Evolutionary conservation across 2,329 filamentous ascomycete species (phyloP), one percentile per base, ranked within the genome.

Genomic region (Sordariomycetes sp.): DNA sequence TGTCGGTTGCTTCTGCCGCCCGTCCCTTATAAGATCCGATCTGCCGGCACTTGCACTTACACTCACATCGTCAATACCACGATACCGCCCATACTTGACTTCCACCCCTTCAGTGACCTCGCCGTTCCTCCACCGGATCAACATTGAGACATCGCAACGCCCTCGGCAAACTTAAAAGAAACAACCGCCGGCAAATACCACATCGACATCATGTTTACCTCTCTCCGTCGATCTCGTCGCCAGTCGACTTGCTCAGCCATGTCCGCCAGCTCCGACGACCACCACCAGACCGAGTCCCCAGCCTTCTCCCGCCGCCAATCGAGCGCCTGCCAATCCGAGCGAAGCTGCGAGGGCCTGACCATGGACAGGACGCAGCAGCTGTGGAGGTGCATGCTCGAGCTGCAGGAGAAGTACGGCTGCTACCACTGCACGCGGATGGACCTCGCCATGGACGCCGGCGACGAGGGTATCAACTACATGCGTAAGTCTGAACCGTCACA

Each of bases 401-500:
- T 70, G 8, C 66, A 70, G 46, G 51, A 55, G 39, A 55, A 50
- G 5, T 70, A 65, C 34, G 59, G 60, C 6, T 70, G 66, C 49
- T 70, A 70, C 41, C 66, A 61, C 19, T 70, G 65, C 14, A 62
- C 65, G 11, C 50, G 66, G 21, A 67, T 70, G 46, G 62, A 65
- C 32, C 53, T 68, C 27, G 66, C 66, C 1, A 46, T 66, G 11
- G 57, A 57, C 27, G 59, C 61, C 1, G 58, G 59, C 16, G 57
- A 64, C 5, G 46, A 56, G 8, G 59, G 53, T 10, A 34, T 59
- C 8, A 47, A 54, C 32, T 40, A 68, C 15, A 64, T 67, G 56
- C 66, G 66, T 70, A 51, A 49, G 63, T 60, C 10, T 15, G 19
- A 8, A 5, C 11, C 8, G 20, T 26, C 7, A 14, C 21, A 18